A percentile compares a stretch with the other conserved stretches of the same genome.
These are phyloP conservation scores for Fraxinus platypoda DNA, from an alignment of 305 asterid species.

Conservation along the genomic window DNA sequence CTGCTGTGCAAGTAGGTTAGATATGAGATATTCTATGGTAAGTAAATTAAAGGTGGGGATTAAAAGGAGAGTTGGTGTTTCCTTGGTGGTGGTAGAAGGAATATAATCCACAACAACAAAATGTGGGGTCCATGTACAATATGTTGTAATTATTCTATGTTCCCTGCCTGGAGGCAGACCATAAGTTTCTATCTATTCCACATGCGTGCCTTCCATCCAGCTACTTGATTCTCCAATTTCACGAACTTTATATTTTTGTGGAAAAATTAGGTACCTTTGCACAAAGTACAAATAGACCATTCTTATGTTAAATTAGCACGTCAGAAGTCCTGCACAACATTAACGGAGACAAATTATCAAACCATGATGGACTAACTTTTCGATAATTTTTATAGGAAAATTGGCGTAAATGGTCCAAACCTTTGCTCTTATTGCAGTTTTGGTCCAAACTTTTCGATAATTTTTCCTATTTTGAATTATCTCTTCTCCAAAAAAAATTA, in stretches of 20 bases:
- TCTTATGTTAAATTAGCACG: background rate
- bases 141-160: conserved; percentile 37
- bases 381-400: background rate
- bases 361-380: background rate
- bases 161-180: conserved; percentile 41
- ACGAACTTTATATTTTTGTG: background rate
- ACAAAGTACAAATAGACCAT: background rate
- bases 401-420: background rate
- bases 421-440: background rate
- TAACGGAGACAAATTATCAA: background rate
- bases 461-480: no score
- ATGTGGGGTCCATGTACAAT: conserved; percentile 27
- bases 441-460: background rate
- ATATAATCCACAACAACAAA: conserved; percentile 28
- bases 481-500: no score
- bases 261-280: background rate
- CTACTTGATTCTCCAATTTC: background rate
- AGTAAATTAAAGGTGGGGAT: background rate
- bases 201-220: background rate
- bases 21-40: background rate
- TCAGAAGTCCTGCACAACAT: background rate
- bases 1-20: background rate
- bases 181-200: background rate
- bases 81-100: conserved; percentile 49
- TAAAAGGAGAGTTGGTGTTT: conserved; percentile 24